Base-by-base conservation (phyloP, 371 early-diverging fungal genomes). In the Dichotomocladium elegans region DNA sequence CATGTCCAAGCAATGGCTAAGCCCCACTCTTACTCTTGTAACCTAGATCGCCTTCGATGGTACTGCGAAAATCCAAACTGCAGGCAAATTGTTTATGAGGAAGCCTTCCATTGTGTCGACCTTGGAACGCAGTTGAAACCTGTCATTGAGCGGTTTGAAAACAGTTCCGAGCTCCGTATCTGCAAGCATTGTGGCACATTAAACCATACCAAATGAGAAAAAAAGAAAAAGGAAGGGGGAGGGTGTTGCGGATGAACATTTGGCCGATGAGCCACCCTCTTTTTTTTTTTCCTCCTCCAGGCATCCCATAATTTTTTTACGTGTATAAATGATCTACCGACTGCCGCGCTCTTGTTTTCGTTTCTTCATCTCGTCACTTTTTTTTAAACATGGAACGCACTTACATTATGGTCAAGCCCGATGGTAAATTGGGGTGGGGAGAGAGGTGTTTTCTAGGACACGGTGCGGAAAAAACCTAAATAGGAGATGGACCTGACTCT, bases 51-150 rank as follows among this genome's bases (percentile, higher is more conserved):
- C 9, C 64, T 96, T 45, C 79, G 94, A 55, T 98, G 98, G 98
- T 98, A 97, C 77, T 98, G 98, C 70, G 86, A 87, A 34, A 57
- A 79, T 31, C 45, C 56, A 35, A 35, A 54, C 0, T 98, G 98
- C 72, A 68, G 71, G 25, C 66, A 77, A 41, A 80, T 95, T 43
- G 91, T 96, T 2, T 90, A 95, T 69, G 82, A 94, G 60, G 94
- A 89, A 56, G 71, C 82, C 27, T 97, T 98, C 70, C 77, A 91
- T 60, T 96, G 96, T 62, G 74, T 72, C 12, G 90, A 95, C 60
- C 82, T 98, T 28, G 96, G 94, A 8, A 80, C 79, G 28, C 96
- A 98, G 60, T 63, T 98, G 45, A 92, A 91, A 41, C 95, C 94
- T 17, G 84, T 95, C 15, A 95, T 98, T 66, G 86, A 95, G 47